Evolutionary conservation across 2,329 filamentous ascomycete species (phyloP), one percentile per base, ranked within the genome.

Genomic region (Dothistroma septosporum): DNA sequence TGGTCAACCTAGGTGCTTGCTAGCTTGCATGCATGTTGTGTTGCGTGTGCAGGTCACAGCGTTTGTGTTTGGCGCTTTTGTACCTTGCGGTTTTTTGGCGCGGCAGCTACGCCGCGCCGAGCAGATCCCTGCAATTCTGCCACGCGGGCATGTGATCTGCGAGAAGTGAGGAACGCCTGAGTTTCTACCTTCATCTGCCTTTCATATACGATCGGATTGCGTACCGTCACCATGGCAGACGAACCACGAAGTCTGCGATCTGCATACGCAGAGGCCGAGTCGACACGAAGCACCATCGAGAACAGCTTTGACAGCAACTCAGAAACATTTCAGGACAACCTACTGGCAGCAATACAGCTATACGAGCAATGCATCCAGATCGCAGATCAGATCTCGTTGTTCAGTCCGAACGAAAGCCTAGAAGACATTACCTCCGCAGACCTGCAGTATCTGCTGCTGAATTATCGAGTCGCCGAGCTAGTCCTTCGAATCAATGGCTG

Each of bases 341-440:
- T 96, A 67, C 79, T 80, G 61, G 76, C 81, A 44, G 85, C 90
- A 46, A 85, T 96, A 68, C 76, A 83, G 64, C 83, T 86, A 57
- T 93, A 96, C 76, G 81, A 89, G 70, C 81, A 89, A 74, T 92
- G 90, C 74, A 80, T 88, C 61, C 79, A 84, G 61, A 84, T 90
- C 59, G 85, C 90, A 65, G 80, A 85, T 66, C 82, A 85, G 61
- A 80, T 94, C 28, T 88, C 90, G 0, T 80, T 99, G 57, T 97
- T 97, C 82, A 96, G 91, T 68, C 82, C 87, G 37, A 99, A 99
- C 76, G 94, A 99, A 76, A 83, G 85, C 0, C 76, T 93, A 44
- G 94, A 99, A 63, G 94, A 99, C 77, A 79, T 97, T 33, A 81
- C 90, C 14, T 95, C 93, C 1, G 82, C 83, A n/a, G 88, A 96